Base-by-base conservation (phyloP, 768 basidiomycete species). In the Tylopilus rubrobrunneus region DNA sequence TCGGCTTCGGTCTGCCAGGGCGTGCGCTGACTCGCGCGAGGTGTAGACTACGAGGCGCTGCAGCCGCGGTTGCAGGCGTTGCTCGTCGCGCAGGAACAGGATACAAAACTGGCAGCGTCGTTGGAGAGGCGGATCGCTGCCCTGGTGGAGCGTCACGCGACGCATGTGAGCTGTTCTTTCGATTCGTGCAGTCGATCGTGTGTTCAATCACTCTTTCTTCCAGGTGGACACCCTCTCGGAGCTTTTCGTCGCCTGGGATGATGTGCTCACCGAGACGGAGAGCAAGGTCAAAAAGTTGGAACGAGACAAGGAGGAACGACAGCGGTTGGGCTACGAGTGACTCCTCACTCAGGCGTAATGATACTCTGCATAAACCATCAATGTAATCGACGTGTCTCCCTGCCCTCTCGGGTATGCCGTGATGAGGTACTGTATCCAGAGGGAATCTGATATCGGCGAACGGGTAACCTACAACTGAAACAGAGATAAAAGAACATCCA, bases 181-280 rank as follows among this genome's bases (percentile, higher is more conserved):
- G 0, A 7, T 42, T 28, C 3, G 19, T 45, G n/a, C 27, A 11
- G 19, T 6, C 25, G 29, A 15, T 42, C 34, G 5, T n/a, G 25
- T 28, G 39, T 43, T 5, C 40, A 14, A 48, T 33, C 31, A 11
- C 50, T 29, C 48, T 31, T 14, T 29, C n/a, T 39, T 25, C 11
- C 42, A 92, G 90, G 84, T 90, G 9, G 90, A 91, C 62, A 80
- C 83, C 2, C 75, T 92, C 1, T 92, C 91, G 12, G 89, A 92
- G 58, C 73, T 92, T 21, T 92, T 93, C 56, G 86, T 93, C 7
- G 81, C 80, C 14, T 93, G 91, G 90, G 89, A 92, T 58, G 88
- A 92, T 53, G 78, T 84, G 1, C 68, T 92, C 10, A 75, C 78
- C n/a, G 82, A 81, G 43, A 78, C 83, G 5, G 89, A 92, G 64